Conservation (phyloP, 1,284 basidiomycete species). For the Cryptococcus hybrid region DNA sequence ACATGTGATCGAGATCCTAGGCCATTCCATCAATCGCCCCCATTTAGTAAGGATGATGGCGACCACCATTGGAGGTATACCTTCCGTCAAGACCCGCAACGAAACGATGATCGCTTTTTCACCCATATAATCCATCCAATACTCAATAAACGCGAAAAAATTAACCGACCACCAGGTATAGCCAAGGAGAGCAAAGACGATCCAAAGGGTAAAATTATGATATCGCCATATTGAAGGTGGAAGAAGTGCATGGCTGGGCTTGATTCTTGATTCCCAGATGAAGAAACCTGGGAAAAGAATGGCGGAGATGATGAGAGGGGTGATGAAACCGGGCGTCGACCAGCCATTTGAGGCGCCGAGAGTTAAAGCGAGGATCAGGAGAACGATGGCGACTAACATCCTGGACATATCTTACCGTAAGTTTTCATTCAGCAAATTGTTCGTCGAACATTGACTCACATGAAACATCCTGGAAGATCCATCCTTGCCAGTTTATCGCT, state of each 20-base stretch:
- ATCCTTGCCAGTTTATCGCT: constrained; percentile 22
- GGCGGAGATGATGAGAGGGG: constrained; percentile 29
- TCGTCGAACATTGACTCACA: constrained; percentile 2
- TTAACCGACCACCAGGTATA: constrained; percentile 31
- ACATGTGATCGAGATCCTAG: too few species aligned
- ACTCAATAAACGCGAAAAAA: constrained; percentile 16
- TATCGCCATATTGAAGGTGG: constrained; percentile 39
- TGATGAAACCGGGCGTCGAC: constrained; percentile 23
- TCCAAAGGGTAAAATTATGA: constrained; percentile 41
- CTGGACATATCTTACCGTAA: constrained; percentile 3
- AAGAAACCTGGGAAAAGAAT: constrained; percentile 32
- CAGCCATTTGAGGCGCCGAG: constrained; percentile 32
- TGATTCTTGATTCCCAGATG: constrained; percentile 26
- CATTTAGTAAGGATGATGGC: too few species aligned
- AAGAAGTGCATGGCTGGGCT: constrained; percentile 36
- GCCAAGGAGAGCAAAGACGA: constrained; percentile 33
- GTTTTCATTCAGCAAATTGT: background rate
- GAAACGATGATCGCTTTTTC: constrained; percentile 19
- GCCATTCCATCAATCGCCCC: too few species aligned
- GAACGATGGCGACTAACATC: constrained; percentile 25
- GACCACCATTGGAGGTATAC: background rate
- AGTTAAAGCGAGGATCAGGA: constrained; percentile 33
- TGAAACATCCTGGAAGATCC: constrained; percentile 26
- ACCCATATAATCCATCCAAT: constrained; percentile 2
- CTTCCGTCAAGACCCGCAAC: constrained; percentile 18